Base-by-base conservation (phyloP, 345 rosid genomes). In the Heritiera littoralis region DNA sequence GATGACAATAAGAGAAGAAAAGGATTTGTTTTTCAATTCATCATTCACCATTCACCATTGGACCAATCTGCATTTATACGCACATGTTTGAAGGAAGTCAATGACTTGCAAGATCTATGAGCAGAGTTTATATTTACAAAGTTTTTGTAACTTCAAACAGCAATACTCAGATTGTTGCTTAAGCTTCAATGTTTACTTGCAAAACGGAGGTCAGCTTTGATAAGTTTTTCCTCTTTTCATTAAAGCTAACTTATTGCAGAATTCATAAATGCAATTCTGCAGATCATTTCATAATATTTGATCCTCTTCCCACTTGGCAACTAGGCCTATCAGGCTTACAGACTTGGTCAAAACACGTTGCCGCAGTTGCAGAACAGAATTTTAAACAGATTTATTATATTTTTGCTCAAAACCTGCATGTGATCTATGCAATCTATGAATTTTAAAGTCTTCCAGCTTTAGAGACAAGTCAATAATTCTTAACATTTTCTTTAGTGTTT, bases 61-160 rank as follows among this genome's bases (percentile, higher is more conserved):
- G 28, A 23, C 28, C 28, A 23, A 23, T 23, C 28, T 23, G 28
- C 28, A 23, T 23, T 23, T 23, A 23, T 23, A 23, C 28, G 28
- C 28, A 23, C 28, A 23, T 23, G 28, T 23, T 23, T 23, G 28
- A 23, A 23, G 28, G 18, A 54, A 17, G 59, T 54, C 59, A 54
- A 54, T 54, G 20, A 17, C 59, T 54, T 17, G 59, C 59, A 15
- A 54, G 20, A 54, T 54, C 59, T 15, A 95, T 97, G 60, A 20
- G 40, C 8, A 48, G 2, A 48, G 58, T 70, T 59, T 59, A 35
- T 14, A 9, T 59, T 20, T 59, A 59, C 32, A 1, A 20, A 23
- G 60, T 18, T 56, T 17, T 56, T 56, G 60, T 52, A 56, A 56
- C 6, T 4, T 17, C 18, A 56, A 18, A 56, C 60, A 56, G 13